These are phyloP conservation scores for Testicularia cyperi DNA, from an alignment of 1,284 basidiomycete species.

Conservation along the genomic window DNA sequence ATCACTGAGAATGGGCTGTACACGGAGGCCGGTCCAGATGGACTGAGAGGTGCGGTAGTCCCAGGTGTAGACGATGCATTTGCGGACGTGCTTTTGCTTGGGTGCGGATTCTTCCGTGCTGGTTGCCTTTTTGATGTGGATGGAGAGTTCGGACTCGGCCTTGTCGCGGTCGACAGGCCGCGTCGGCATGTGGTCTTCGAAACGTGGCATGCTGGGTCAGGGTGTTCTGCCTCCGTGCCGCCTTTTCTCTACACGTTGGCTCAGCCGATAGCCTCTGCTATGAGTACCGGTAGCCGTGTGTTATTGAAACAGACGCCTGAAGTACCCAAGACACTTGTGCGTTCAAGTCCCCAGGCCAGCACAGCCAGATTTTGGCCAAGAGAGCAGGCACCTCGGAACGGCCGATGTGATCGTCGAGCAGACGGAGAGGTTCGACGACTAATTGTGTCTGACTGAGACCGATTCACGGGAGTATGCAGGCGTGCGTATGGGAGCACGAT, in stretches of 20 bases:
- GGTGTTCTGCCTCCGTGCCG: not conserved
- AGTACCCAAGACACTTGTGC: too few species aligned
- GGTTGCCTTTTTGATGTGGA: constrained; percentile 59
- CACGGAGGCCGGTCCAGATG: constrained; percentile 57
- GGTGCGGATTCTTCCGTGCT: constrained; percentile 56
- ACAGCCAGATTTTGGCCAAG: too few species aligned
- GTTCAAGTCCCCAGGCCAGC: too few species aligned
- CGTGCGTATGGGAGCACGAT: too few species aligned
- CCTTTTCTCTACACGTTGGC: not conserved
- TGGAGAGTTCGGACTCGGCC: constrained; percentile 55
- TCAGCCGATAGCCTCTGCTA: not conserved
- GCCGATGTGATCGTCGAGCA: too few species aligned
- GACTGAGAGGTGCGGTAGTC: constrained; percentile 59
- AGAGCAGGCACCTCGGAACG: too few species aligned
- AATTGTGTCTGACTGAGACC: too few species aligned
- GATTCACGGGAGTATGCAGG: too few species aligned
- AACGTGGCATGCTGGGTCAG: constrained; percentile 14
- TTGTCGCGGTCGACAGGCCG: constrained; percentile 58
- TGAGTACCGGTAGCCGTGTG: not conserved
- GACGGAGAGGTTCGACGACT: too few species aligned
- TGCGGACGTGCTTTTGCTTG: constrained; percentile 60
- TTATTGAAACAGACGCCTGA: not conserved
- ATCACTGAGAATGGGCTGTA: constrained; percentile 58
- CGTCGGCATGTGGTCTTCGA: constrained; percentile 51
- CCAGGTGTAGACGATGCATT: constrained; percentile 61